phyloP scores from a whole-genome alignment of 1,284 basidiomycete species.

The Marasmius fiardii region DNA sequence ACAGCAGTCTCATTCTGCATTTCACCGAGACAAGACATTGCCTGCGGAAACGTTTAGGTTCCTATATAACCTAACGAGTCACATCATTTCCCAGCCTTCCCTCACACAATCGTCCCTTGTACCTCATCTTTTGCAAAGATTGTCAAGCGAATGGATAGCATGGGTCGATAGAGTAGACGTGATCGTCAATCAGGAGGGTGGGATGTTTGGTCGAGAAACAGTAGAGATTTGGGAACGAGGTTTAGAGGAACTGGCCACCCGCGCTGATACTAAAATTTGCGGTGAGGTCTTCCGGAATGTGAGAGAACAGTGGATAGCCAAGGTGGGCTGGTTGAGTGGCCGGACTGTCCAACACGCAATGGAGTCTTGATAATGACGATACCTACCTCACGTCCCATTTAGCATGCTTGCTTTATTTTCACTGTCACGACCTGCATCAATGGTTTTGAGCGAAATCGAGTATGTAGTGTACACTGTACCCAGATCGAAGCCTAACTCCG shows the following conservation, averaged over 20 bases:
- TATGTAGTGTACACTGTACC: no score
- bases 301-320: conserved; percentile 66
- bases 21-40: conserved; percentile 61
- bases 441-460: no score
- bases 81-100: conserved; percentile 63
- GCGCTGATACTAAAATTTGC: conserved; percentile 43
- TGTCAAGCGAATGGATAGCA: conserved; percentile 69
- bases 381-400: neutral
- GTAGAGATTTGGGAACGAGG: conserved; percentile 64
- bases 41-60: conserved; percentile 72
- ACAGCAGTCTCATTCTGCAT: conserved; percentile 31
- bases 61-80: conserved; percentile 62
- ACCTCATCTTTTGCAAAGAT: conserved; percentile 54
- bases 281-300: conserved; percentile 52
- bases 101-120: conserved; percentile 58
- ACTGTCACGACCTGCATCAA: neutral
- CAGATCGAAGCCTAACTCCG: no score
- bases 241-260: conserved; percentile 59
- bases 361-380: conserved; percentile 34
- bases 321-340: conserved; percentile 76
- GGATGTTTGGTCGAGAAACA: conserved; percentile 74
- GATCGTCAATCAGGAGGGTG: conserved; percentile 64
- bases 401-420: neutral
- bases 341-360: conserved; percentile 49
- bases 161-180: conserved; percentile 72